Evolutionary conservation across 495 filamentous ascomycete genomes (phyloP).

Genomic region (Neurospora sp.): DNA sequence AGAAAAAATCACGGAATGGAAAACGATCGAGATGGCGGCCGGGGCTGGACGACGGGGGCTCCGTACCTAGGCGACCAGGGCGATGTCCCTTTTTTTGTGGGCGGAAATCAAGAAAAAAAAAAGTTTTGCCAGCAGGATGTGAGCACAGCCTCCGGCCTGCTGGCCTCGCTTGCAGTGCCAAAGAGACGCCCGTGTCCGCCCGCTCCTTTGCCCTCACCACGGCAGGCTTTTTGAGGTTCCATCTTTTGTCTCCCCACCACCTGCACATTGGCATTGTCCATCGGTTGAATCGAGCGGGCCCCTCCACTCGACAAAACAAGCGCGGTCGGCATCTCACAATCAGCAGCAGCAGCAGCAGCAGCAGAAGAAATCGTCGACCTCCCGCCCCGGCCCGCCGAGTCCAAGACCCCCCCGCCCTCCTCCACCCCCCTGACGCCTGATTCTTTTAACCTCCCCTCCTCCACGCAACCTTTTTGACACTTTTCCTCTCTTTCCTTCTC

Average conservation of each 20-base stretch:
- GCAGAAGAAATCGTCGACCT: background rate
- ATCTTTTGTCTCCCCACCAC: background rate
- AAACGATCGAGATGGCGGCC: background rate
- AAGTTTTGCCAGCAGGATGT: background rate
- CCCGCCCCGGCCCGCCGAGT: background rate
- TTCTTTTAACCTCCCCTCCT: background rate
- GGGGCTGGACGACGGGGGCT: background rate
- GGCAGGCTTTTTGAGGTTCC: background rate
- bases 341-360: too few relatives aligned
- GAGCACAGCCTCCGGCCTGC: background rate
- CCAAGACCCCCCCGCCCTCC: background rate
- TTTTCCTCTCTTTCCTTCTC: background rate
- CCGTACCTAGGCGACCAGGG: background rate
- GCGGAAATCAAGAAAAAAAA: background rate
- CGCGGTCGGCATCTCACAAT: background rate
- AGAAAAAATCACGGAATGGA: background rate
- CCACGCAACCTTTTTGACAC: background rate
- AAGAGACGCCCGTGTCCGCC: background rate
- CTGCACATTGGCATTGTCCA: background rate
- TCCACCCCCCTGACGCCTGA: background rate
- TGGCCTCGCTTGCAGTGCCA: background rate
- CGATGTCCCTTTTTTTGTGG: background rate
- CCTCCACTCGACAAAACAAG: background rate
- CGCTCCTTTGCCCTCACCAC: background rate
- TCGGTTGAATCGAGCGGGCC: background rate